These are phyloP conservation scores for Gaertneriomyces sp. DNA, from an alignment of 192 early-diverging fungal genomes.

Conservation along the genomic window DNA sequence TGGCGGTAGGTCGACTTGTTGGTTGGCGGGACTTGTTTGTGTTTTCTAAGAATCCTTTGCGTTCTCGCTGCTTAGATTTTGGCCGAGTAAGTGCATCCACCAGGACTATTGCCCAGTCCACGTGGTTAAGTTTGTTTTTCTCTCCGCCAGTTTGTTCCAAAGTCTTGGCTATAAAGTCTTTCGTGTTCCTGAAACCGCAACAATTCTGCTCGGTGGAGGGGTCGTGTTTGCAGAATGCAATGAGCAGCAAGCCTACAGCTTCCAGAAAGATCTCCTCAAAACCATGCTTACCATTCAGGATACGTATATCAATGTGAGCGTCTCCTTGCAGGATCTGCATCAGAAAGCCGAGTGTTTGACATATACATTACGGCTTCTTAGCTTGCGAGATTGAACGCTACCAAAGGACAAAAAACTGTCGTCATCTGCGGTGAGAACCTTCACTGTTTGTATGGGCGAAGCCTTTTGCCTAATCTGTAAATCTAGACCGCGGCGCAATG, in stretches of 20 bases:
- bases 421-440: conserved; percentile 34
- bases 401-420: conserved; percentile 41
- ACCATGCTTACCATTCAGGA: conserved; percentile 44
- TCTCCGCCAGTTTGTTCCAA: conserved; percentile 33
- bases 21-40: not conserved
- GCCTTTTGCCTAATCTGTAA: not conserved
- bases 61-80: conserved; percentile 10
- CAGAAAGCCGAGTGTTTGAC: not conserved
- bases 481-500: conserved; percentile 39
- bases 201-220: conserved; percentile 33
- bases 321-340: not conserved
- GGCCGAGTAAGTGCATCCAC: conserved; percentile 12
- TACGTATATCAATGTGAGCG: conserved; percentile 35
- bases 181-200: conserved; percentile 46
- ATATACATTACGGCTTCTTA: conserved; percentile 2
- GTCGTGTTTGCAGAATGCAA: conserved; percentile 30
- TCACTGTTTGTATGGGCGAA: not conserved
- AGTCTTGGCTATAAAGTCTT: conserved; percentile 43
- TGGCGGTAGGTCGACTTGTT: conserved; percentile 20
- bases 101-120: not conserved
- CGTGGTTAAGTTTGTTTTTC: not conserved
- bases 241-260: conserved; percentile 28
- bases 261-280: conserved; percentile 39
- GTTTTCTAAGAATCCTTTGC: not conserved
- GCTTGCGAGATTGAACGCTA: conserved; percentile 35